Base-by-base conservation (phyloP, 768 basidiomycete genomes). In the Tremella fuciformis region DNA sequence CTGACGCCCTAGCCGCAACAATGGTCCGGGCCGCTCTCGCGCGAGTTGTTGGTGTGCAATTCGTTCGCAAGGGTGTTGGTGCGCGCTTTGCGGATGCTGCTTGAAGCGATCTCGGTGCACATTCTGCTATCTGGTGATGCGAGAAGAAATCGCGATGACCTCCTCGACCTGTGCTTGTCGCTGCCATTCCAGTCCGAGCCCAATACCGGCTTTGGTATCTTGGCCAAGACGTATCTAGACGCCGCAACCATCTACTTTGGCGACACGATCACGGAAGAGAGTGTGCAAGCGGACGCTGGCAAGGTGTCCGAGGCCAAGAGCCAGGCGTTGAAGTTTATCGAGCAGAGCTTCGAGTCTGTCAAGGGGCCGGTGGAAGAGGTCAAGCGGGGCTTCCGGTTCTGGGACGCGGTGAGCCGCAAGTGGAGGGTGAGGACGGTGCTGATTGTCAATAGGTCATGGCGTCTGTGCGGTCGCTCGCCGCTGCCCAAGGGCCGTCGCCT, bases 31-130 rank as follows among this genome's bases (percentile, higher is more conserved):
- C 96, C 96, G 41, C 80, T 99, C 50, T 97, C 94, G 66, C 88
- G 96, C 60, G 94, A 98, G 77, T 80, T 99, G 59, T 82, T 99
- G 50, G 92, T 96, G 60, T 99, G 98, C 84, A 99, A 99, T 81
- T 91, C 92, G 49, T 98, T 98, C 76, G 86, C 96, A 71, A 86
- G 90, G 52, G 88, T 90, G 51, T 81, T 98, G 61, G 88, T 91
- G 57, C 87, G 92, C 59, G 88, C 92, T 25, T 81, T 98, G 59
- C 85, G 96, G 62, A 88, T 88, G 58, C 81, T 98, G 66, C 79
- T 96, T 62, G 96, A 99, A 78, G 87, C 92, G 58, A 86, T 89
- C 41, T 86, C 89, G 59, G 79, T 96, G 71, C 96, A 96, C 79
- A 89, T 97, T 86, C 81, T 99, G 34, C 81, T 99, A 22, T 87